Evolutionary conservation across 2,329 filamentous ascomycete genomes (phyloP), one percentile per base, ranked within the genome.

Genomic region (Diatrype stigma): DNA sequence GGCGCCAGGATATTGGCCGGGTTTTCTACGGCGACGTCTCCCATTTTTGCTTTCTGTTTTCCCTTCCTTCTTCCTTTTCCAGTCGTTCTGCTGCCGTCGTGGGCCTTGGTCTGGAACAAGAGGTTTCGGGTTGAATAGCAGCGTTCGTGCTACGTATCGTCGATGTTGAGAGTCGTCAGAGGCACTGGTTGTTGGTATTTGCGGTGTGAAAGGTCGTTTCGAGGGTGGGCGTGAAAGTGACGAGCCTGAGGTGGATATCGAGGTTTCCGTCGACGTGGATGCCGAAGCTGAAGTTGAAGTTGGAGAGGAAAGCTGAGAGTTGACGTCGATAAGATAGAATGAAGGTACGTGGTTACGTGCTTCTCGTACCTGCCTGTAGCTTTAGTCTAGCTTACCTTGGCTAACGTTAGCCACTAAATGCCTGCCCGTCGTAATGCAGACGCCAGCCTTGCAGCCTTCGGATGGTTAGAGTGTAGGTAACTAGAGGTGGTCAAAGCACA

Each of bases 11-110:
- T 82, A 79, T 84, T 87, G 70, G 80, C 79, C 67, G 90, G 85
- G 74, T 82, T 91, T 75, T 96, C 90, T 68, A 96, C 84, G 65
- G 87, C 80, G 69, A 90, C 83, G 78, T 96, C 90, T 72, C 85
- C 92, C 93, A 96, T 96, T 38, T 68, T 79, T 56, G 55, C 57
- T 51, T 49, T 42, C 37, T 38, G 40, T 12, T 45, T 44, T 26
- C 30, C 50, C 40, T 30, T 30, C 10, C 26, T 30, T 30, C 26
- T 30, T 30, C 26, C 10, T 30, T 30, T 30, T 30, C 26, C 26
- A 5, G 6, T 30, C 10, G 6, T 30, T 30, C 26, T 30, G 26
- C 26, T 5, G 10, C 26, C 6, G 26, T 30, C 26, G 26, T 6
- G 26, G 5, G 26, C n/a, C n/a, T n/a, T n/a, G 10, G 26, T 30